Base-by-base conservation (phyloP, 108 stramenopile genomes). In the Skeletonema grethae region DNA sequence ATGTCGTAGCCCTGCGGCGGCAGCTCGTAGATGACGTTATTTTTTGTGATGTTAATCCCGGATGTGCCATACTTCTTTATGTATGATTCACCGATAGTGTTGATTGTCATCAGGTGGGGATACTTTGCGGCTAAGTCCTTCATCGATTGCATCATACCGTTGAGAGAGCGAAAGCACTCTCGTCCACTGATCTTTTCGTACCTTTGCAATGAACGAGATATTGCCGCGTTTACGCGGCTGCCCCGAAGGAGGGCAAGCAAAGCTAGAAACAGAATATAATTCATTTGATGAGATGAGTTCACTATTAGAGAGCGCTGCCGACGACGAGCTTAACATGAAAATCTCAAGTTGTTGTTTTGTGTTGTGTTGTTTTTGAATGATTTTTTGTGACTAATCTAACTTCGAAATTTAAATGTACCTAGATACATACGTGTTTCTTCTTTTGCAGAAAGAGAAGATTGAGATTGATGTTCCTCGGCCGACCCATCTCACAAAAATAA, bases 41-140 rank as follows among this genome's bases (percentile, higher is more conserved):
- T 24, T 22, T 53, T 53, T 20, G 50, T 53, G 4, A 53, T 53
- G 22, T 53, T 84, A 41, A 86, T 65, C 3, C 61, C 86, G 22
- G 59, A 69, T 13, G 84, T 87, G 57, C 82, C 84, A 53, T 76
- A 76, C 15, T 77, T 53, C 50, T 53, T 53, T 5, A 53, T 53
- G 22, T 22, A 53, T 53, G 50, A 53, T 22, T 53, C 50, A 22
- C 50, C 50, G 7, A 53, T 22, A 24, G 50, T 22, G 5, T 53
- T 22, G 50, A 53, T 24, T 20, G 50, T 24, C 15, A 53, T 53
- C 1, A 53, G 50, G 50, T 53, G 50, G 50, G 50, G 50, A 53
- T 53, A 53, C 50, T 2, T 53, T 1, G 7, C 50, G 50, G 50
- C 50, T 2, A 53, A 8, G 22, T 53, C 50, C 50, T 24, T 20